phyloP scores from a whole-genome alignment of 2,329 filamentous ascomycete species.

The Alternaria sp. region DNA sequence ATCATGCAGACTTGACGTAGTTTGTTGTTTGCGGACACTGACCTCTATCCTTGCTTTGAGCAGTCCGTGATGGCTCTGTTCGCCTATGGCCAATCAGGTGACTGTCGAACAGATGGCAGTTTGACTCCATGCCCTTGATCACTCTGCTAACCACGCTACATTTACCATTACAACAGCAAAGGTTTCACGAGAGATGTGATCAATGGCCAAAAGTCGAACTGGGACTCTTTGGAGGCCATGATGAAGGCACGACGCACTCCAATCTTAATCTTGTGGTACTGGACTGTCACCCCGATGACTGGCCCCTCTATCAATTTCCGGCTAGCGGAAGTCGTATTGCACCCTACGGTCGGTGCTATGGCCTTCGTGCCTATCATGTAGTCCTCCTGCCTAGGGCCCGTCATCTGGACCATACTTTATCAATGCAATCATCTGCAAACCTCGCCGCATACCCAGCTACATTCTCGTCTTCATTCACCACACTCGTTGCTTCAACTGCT shows the following conservation, averaged over 20 bases:
- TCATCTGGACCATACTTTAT: conserved; percentile 36
- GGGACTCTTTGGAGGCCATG: conserved; percentile 24
- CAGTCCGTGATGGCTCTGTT: conserved; percentile 46
- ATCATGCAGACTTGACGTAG: conserved; percentile 40
- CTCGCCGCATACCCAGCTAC: conserved; percentile 37
- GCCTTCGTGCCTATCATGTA: conserved; percentile 27
- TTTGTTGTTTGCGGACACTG: conserved; percentile 44
- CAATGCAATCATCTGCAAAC: conserved; percentile 34
- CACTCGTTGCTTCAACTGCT: conserved; percentile 53
- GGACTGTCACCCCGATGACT: conserved; percentile 40
- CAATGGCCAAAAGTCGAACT: conserved; percentile 42
- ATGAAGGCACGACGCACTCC: conserved; percentile 39
- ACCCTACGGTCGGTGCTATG: conserved; percentile 33
- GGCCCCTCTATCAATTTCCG: conserved; percentile 31
- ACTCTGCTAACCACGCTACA: conserved; percentile 45
- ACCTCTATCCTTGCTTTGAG: conserved; percentile 46
- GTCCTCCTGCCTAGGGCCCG: conserved; percentile 34
- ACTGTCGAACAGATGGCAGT: conserved; percentile 39
- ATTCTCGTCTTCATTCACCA: conserved; percentile 39
- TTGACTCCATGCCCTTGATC: conserved; percentile 45
- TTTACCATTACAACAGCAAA: conserved; percentile 41
- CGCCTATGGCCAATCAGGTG: conserved; percentile 48
- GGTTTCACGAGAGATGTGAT: conserved; percentile 38
- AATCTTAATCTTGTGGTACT: conserved; percentile 41
- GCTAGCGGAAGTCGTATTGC: conserved; percentile 39